Evolutionary conservation across 805 yeast species (phyloP), one percentile per base, ranked within the genome.

Genomic region (Kazachstania martiniae): DNA sequence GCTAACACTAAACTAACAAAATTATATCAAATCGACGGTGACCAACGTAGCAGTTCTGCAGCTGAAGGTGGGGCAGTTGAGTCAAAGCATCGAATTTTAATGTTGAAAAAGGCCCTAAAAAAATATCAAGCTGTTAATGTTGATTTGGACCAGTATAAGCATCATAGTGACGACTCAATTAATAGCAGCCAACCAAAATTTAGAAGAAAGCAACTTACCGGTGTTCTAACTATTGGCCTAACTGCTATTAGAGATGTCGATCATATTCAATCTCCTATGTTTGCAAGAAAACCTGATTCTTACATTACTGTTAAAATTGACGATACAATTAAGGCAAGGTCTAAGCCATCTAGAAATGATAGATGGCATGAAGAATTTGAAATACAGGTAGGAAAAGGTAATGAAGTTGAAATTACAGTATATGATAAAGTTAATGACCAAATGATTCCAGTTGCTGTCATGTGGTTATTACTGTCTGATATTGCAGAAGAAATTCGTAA

Each of bases 401-500:
- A 89, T 50, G 99, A 91, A 59, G 68, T 87, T 27, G 95, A 87
- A 48, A 65, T 91, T 36, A 73, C 87, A 2, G 84, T 91, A 4
- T 86, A 79, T 55, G 98, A 91, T 54, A 78, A 77, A 44, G 59
- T 63, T 18, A 82, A 82, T 24, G 73, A 66, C 36, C 70, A 65
- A 31, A 61, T 68, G 38, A 74, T 78, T 7, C 97, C 98, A 0
- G 95, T 91, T 6, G 98, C 94, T 7, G 67, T 91, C 24, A 74
- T 81, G 46, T 91, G 98, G 98, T 68, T 89, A 18, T 70, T 89
- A 23, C 65, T 91, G 18, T 77, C 93, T 3, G 99, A 91, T 56
- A 72, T 91, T 27, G 86, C 93, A 1, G 99, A 91, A 62, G 97
- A 91, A 45, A 70, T 89, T 34, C 83, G 99, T 58, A 81, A 91